Base-by-base conservation (phyloP, 306 rosid genomes). In the Pueraria montana region DNA sequence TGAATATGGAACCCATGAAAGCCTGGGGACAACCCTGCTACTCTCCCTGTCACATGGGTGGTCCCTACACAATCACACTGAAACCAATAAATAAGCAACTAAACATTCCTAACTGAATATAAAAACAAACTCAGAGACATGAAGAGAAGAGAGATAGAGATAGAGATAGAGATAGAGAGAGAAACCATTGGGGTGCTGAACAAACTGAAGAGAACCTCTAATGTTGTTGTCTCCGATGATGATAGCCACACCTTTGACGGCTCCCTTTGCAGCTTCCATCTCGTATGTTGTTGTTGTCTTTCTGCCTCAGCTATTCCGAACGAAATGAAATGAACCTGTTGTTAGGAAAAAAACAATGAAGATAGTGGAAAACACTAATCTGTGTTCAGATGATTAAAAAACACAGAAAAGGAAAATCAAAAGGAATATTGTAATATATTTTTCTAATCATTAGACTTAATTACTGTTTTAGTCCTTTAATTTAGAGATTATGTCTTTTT, bases 191-290 rank as follows among this genome's bases (percentile, higher is more conserved):
- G 89, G 52, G 30, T 81, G 77, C 74, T 89, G 90, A 56, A 79
- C 46, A 70, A 93, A 93, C 20, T 93, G 90, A 84, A 93, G 77
- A 79, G 88, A 86, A 43, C 97, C 97, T 82, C 88, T 88, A 24
- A 90, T 64, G 83, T 36, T 86, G 90, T 73, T 48, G 40, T 82
- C 87, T 76, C 97, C 97, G 50, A 76, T 20, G 72, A 92, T 36
- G 79, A 93, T 83, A 76, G 88, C 95, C 86, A 91, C 91, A 13
- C 89, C 97, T 87, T 89, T 93, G 12, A 83, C 49, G 36, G 77
- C 76, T 26, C 83, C 82, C 87, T 82, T 88, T 16, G 77, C 59
- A 56, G 59, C 64, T 75, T 72, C 82, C 84, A 75, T 80, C 6
- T 66, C 80, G 10, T 14, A 4, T 6, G 4, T 1, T 32, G 26